Base-by-base conservation (phyloP, 129 eudicot genomes). In the Centrapalus pauciflorus region DNA sequence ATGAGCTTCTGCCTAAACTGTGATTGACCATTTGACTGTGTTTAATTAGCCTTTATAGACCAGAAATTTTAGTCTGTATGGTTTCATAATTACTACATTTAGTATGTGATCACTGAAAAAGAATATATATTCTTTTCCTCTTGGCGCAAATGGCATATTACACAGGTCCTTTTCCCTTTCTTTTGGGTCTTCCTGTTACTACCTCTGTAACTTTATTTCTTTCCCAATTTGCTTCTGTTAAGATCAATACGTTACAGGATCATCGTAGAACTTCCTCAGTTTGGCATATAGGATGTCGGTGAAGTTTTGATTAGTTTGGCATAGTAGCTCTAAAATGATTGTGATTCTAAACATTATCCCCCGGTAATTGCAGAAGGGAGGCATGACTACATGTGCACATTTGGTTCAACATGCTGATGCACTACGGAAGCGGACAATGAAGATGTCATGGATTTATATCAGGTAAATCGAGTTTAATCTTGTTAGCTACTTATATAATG, bases 381-480 rank as follows among this genome's bases (percentile, higher is more conserved):
- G 55, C 38, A 26, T 10, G 26, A 5, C 12, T 37, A 11, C 30
- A 33, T 66, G 4, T 49, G 55, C 40, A 64, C 49, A 66, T n/a
- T n/a, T 66, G 61, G 61, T 66, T 66, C 35, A 21, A 66, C 72
- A 66, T 50, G 40, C 64, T 23, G 49, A 25, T 24, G 55, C 55
- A 34, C 52, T 54, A 37, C 26, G 25, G 50, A 20, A 14, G 17
- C 8, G 7, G 21, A 13, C 14, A n/a, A n/a, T n/a, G n/a, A n/a
- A n/a, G n/a, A n/a, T n/a, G n/a, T n/a, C n/a, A n/a, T n/a, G n/a
- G n/a, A n/a, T 43, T 43, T 43, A 43, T 43, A 1, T 43, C 19
- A 14, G 20, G 50, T n/a, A 43, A 43, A 43, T 20, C 8, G 20
- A 34, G 40, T 34, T 12, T 34, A 34, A 34, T 5, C 9, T 34